Evolutionary conservation across 345 rosid genomes (phyloP), one percentile per base, ranked within the genome.

Genomic region (Salix viminalis): DNA sequence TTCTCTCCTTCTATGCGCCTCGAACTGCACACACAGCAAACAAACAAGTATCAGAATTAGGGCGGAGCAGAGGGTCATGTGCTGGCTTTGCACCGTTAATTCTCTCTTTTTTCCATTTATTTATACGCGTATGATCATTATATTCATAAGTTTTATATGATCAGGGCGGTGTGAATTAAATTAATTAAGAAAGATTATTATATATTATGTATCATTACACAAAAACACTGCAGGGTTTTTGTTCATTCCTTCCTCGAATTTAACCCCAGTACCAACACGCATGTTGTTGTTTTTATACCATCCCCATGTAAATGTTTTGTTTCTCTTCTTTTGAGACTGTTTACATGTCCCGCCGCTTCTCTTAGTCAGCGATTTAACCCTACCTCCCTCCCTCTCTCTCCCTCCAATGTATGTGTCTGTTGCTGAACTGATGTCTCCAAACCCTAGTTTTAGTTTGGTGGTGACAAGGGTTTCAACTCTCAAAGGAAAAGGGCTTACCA

Each of bases 1-100:
- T 65, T 73, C 75, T 65, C 41, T 76, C 54, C 75, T 42, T 75
- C 76, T 56, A 32, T 24, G 52, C 62, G 62, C 82, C 86, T 83
- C 86, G 84, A 83, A 75, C 65, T 68, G 72, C 79, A 71, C 83
- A 71, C 50, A 56, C 54, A 54, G 19, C 7, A 74, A 64, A 70
- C 70, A 66, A 62, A 56, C 62, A 32, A 32, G 34, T 32, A 18
- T 54, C 65, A 46, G 52, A 79, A 70, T 66, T 48, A 66, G 24
- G 69, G 61, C 15, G 37, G 26, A 26, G 73, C 71, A 36, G 1
- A 11, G n/a, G 2, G 60, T 54, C 60, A 54, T 54, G 60, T 21
- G 60, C 24, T 54, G 1, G 24, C 60, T 54, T 54, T 19, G 60
- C 60, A 54, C 10, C 24, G 21, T 54, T 7, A 54, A 54, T 21